Conservation (phyloP, 768 basidiomycete genomes). For the Melanogaster broomeanus region DNA sequence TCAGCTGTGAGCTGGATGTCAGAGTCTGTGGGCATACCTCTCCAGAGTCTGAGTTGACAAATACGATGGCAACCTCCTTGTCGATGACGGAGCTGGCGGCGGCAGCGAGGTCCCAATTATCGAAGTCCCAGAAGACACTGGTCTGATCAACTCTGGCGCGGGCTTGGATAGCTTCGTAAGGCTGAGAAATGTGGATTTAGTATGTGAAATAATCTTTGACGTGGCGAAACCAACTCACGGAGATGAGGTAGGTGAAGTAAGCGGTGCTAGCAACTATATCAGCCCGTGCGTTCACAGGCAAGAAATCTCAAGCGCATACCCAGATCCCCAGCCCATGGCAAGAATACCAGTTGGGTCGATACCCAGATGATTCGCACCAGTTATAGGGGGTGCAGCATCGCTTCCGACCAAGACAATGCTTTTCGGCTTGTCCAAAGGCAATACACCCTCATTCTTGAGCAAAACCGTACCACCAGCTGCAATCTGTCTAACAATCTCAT, state of each 20-base stretch:
- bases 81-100: constrained; percentile 50
- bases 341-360: constrained; percentile 66
- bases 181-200: constrained; percentile 37
- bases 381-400: constrained; percentile 59
- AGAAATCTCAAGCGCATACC: constrained; percentile 33
- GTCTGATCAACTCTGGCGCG: constrained; percentile 70
- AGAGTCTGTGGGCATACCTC: constrained; percentile 43
- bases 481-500: constrained; percentile 55
- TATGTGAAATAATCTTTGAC: neutral
- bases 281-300: neutral
- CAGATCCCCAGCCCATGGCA: constrained; percentile 93
- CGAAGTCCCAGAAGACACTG: constrained; percentile 63
- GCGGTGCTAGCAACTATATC: constrained; percentile 46
- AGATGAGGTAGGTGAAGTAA: constrained; percentile 77
- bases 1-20: neutral
- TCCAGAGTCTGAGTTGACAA: constrained; percentile 82
- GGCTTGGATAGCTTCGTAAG: constrained; percentile 77
- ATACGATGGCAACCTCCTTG: constrained; percentile 73
- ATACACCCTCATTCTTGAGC: constrained; percentile 60
- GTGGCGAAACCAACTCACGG: constrained; percentile 43
- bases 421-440: constrained; percentile 62
- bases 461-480: constrained; percentile 67
- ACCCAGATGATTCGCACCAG: constrained; percentile 72
- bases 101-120: constrained; percentile 62
- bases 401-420: constrained; percentile 65